A percentile compares a stretch with the other conserved stretches of the same genome.
These are phyloP conservation scores for Exobasidium cylindrosporum DNA, from an alignment of 1,284 basidiomycete genomes.

Conservation along the genomic window DNA sequence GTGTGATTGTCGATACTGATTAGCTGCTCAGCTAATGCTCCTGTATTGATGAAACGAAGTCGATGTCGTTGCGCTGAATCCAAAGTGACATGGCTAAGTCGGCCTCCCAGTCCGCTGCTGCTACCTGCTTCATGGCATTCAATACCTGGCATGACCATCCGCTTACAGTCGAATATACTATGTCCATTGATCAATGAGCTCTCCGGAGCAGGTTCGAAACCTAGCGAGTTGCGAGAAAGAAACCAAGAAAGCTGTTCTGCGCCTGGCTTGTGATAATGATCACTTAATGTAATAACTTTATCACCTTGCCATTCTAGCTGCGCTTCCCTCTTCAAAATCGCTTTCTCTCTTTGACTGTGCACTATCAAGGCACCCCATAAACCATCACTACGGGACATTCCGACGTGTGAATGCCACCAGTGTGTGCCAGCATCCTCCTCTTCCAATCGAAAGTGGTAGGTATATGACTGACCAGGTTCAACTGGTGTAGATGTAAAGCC, in stretches of 20 bases:
- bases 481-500: constrained; percentile 4
- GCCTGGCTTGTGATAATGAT: constrained; percentile 8
- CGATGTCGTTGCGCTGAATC: no score
- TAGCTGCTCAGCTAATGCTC: constrained; percentile 48
- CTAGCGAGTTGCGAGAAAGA: neutral
- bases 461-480: neutral
- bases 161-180: constrained; percentile 57
- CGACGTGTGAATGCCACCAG: constrained; percentile 16
- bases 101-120: no score
- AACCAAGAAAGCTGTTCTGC: constrained; percentile 8
- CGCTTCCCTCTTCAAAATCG: neutral
- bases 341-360: neutral
- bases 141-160: constrained; percentile 11
- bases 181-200: constrained; percentile 62
- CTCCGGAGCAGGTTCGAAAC: constrained; percentile 49
- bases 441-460: constrained; percentile 13
- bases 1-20: constrained; percentile 34
- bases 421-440: constrained; percentile 5
- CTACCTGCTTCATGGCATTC: no score
- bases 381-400: constrained; percentile 11
- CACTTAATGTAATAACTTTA: neutral
- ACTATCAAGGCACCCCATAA: constrained; percentile 12
- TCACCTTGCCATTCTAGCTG: neutral
- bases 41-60: constrained; percentile 62
- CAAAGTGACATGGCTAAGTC: no score